Evolutionary conservation across 2,329 filamentous ascomycete species (phyloP).

Genomic region (Tricladium varicosporioides): DNA sequence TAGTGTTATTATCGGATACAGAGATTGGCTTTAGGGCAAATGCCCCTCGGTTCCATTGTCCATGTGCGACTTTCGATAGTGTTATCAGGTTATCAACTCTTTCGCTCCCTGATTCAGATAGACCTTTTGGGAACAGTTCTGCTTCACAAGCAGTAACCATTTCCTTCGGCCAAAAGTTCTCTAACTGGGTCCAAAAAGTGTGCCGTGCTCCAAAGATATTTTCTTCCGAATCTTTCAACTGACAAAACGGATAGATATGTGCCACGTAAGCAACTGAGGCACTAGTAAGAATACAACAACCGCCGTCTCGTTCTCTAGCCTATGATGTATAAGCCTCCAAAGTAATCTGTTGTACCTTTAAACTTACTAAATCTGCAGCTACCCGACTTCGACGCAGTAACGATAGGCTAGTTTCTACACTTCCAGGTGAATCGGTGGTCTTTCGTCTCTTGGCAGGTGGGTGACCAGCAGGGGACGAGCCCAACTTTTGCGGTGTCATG

Average conservation of each 20-base stretch:
- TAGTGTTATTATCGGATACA: slow-evolving; percentile 7
- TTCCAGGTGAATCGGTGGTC: slow-evolving; percentile 9
- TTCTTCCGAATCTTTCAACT: slow-evolving; percentile 4
- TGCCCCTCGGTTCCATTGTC: slow-evolving; percentile 11
- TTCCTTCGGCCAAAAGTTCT: slow-evolving; percentile 15
- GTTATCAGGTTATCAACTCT: slow-evolving; percentile 10
- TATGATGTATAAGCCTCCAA: slow-evolving; percentile 7
- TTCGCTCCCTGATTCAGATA: slow-evolving; percentile 4
- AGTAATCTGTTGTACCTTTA: slow-evolving; percentile 7
- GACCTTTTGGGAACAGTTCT: slow-evolving; percentile 11
- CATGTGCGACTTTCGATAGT: slow-evolving; percentile 5
- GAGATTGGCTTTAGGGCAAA: slow-evolving; percentile 21
- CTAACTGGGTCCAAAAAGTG: slow-evolving; percentile 12
- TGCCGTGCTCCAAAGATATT: slow-evolving; percentile 10
- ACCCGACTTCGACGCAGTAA: slow-evolving; percentile 2
- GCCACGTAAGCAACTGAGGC: slow-evolving; percentile 6
- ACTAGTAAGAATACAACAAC: slow-evolving; percentile 13
- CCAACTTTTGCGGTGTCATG: slow-evolving; percentile 1
- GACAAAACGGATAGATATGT: slow-evolving; percentile 16
- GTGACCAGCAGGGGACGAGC: slow-evolving; percentile 4
- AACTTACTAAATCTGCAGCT: slow-evolving; percentile 3
- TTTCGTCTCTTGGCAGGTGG: slow-evolving; percentile 17
- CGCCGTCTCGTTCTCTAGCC: slow-evolving; percentile 9
- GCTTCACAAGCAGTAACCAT: slow-evolving; percentile 17
- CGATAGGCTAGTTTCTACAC: neutral